Conservation (phyloP, 768 basidiomycete genomes). For the Lactarius evosmus region DNA sequence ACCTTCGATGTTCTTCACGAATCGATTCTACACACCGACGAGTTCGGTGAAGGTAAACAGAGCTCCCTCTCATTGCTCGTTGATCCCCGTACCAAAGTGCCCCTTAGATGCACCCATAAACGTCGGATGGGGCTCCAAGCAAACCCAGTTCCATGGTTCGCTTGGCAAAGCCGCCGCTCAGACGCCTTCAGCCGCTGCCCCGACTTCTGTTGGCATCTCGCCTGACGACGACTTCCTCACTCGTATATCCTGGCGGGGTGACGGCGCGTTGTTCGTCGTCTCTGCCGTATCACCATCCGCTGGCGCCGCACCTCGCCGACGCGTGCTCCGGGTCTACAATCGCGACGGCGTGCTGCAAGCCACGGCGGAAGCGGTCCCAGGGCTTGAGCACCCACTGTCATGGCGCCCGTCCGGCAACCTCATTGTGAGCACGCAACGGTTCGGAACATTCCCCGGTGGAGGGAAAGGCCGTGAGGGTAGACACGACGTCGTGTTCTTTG, state of each 20-base stretch:
- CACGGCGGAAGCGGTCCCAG: constrained; percentile 80
- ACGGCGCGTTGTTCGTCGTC: constrained; percentile 84
- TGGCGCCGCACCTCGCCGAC: constrained; percentile 40
- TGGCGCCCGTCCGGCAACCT: constrained; percentile 92
- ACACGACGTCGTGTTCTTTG: constrained; percentile 91
- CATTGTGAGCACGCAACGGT: constrained; percentile 77
- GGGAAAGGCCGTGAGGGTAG: constrained; percentile 61
- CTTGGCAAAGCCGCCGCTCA: constrained; percentile 82
- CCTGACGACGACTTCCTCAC: constrained; percentile 70
- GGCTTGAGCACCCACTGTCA: constrained; percentile 71
- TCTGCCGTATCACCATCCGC: constrained; percentile 39
- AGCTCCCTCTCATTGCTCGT: background rate
- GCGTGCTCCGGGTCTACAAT: constrained; percentile 71
- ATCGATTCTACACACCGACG: constrained; percentile 59
- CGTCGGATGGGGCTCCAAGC: constrained; percentile 96
- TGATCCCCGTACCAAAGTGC: background rate
- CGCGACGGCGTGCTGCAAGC: constrained; percentile 71
- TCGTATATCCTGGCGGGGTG: constrained; percentile 90
- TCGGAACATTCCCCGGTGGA: constrained; percentile 65
- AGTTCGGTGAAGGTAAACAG: constrained; percentile 78
- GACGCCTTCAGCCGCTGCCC: constrained; percentile 37
- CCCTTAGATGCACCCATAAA: constrained; percentile 80
- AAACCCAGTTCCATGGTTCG: constrained; percentile 97
- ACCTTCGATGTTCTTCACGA: constrained; percentile 89
- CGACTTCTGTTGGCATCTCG: constrained; percentile 47